These are phyloP conservation scores for Cicer cuneatum DNA, from an alignment of 306 rosid species.

Conservation along the genomic window DNA sequence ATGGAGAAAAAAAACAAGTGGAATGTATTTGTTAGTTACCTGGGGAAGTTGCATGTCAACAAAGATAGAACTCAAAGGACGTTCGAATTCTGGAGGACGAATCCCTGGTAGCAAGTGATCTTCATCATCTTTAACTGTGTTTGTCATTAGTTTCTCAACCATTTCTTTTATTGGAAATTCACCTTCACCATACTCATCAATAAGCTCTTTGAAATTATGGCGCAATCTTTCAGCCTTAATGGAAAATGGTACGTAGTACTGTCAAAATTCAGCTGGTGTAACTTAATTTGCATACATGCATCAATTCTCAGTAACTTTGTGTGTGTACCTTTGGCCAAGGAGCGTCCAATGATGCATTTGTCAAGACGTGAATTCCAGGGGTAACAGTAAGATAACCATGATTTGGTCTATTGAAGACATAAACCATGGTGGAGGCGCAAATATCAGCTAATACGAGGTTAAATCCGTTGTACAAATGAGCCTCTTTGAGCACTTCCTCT, in stretches of 20 bases:
- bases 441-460: slow-evolving; percentile 75
- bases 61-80: slow-evolving; percentile 66
- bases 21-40: slow-evolving; percentile 49
- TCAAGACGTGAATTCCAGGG: slow-evolving; percentile 84
- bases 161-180: slow-evolving; percentile 64
- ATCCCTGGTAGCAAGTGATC: slow-evolving; percentile 63
- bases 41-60: slow-evolving; percentile 49
- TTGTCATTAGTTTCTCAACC: slow-evolving; percentile 70
- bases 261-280: neutral
- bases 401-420: slow-evolving; percentile 73
- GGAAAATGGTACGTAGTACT: neutral
- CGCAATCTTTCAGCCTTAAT: slow-evolving; percentile 71
- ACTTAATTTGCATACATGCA: neutral
- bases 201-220: slow-evolving; percentile 58
- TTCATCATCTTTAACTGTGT: slow-evolving; percentile 62
- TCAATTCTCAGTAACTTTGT: neutral
- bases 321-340: slow-evolving; percentile 88
- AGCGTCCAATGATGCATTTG: slow-evolving; percentile 73
- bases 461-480: slow-evolving; percentile 73
- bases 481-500: slow-evolving; percentile 61
- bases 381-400: slow-evolving; percentile 49
- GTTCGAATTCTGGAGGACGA: slow-evolving; percentile 58
- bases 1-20: neutral
- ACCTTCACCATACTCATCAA: slow-evolving; percentile 52
- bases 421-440: slow-evolving; percentile 63